Base-by-base conservation (phyloP, 2,329 filamentous ascomycete genomes). In the Colletotrichum zoysiae region DNA sequence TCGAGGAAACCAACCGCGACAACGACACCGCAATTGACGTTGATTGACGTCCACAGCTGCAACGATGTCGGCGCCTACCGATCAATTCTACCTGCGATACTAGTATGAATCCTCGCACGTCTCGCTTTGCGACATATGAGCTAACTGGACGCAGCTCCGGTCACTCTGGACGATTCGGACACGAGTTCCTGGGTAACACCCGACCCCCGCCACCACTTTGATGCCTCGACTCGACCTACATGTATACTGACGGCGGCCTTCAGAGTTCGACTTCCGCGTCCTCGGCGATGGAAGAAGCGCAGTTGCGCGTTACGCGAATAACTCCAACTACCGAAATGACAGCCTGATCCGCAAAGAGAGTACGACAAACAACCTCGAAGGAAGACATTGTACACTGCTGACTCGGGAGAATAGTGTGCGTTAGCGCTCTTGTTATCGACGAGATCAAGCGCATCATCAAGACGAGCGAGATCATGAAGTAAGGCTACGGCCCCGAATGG, bases 271-370 rank as follows among this genome's bases (percentile, higher is more conserved):
- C 81, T 96, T 99, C 79, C 90, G 95, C 67, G 94, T 95, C 33
- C 89, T 98, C 57, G 94, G 94, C 66, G 96, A 99, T 81, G 96
- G 96, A 63, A 91, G 94, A 73, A 98, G 95, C 80, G 96, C 96
- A 9, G 93, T 96, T 64, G 95, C 95, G 42, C 92, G 96, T 83
- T 99, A 99, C 84, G 96, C 96, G 75, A 99, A 99, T 87, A 99
- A 99, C 84, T 98, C 95, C 70, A 99, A 99, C 84, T 99, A 99
- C 85, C 92, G 96, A 79, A 99, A 99, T 84, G 96, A 99, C 81
- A 98, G 95, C 74, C 86, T 99, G 77, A 99, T 99, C 80, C 93
- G 96, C 75, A 99, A 99, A 95, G 96, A 99, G 86, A 99, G 96
- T 98, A 86, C 77, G 95, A 82, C 60, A 18, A 18, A 18, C 38